A percentile compares a stretch with the other conserved stretches of the same genome.
Evolutionary conservation across 306 rosid species (phyloP).

Genomic region (Prosopis cineraria): DNA sequence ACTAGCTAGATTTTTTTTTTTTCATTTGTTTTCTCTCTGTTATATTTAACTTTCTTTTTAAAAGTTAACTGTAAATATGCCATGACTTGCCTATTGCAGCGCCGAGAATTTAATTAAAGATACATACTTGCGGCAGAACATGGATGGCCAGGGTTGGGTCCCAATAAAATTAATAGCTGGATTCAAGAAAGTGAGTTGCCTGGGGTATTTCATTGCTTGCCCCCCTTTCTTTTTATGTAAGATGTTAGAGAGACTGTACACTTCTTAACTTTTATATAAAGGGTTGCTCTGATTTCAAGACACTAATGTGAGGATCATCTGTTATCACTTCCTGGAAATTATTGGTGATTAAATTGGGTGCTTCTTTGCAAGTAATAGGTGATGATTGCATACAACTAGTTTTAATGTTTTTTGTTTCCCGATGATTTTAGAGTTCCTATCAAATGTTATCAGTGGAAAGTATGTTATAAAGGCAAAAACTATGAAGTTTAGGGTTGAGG

Average conservation of each 20-base stretch:
- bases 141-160: conserved; percentile 98
- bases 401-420: not conserved
- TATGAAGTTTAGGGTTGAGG: not conserved
- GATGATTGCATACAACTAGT: not conserved
- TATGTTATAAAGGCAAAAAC: not conserved
- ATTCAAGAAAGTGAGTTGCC: conserved; percentile 80
- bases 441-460: not conserved
- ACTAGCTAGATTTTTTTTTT: not conserved
- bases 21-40: conserved; percentile 8
- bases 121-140: conserved; percentile 65
- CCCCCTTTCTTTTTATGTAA: not conserved
- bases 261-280: not conserved
- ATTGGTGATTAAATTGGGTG: not conserved
- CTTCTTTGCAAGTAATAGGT: not conserved
- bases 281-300: not conserved
- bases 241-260: conserved; percentile 9
- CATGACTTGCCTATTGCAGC: conserved; percentile 58
- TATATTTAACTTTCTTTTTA: not conserved
- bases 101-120: conserved; percentile 73
- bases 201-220: conserved; percentile 17
- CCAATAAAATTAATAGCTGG: conserved; percentile 67
- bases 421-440: not conserved
- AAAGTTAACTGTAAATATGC: conserved; percentile 27
- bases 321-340: not conserved
- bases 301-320: not conserved